These are phyloP conservation scores for Penicillium sp. DNA, from an alignment of 2,329 filamentous ascomycete species.

Conservation along the genomic window DNA sequence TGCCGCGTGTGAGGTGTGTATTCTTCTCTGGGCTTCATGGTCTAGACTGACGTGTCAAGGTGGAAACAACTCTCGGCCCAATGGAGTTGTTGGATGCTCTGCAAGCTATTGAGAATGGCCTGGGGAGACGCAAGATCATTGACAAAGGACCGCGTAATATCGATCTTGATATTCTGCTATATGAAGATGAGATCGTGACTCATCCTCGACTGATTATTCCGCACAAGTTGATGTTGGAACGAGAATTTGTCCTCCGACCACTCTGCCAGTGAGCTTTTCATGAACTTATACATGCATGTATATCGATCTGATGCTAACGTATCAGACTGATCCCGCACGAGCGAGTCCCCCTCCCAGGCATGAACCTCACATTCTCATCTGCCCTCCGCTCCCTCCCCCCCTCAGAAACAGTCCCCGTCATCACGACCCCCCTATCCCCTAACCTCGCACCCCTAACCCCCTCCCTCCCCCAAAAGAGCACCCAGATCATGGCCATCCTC, in stretches of 20 bases:
- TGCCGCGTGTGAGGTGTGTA: conserved; percentile 79
- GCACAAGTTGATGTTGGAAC: conserved; percentile 78
- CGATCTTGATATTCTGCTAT: conserved; percentile 87
- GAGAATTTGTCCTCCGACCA: conserved; percentile 89
- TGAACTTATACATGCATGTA: neutral
- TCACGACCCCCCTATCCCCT: conserved; percentile 37
- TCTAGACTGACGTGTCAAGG: conserved; percentile 46
- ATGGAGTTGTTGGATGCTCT: conserved; percentile 73
- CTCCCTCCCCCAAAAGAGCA: conserved; percentile 54
- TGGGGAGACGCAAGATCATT: conserved; percentile 78
- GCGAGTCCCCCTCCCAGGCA: conserved; percentile 26
- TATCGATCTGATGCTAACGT: conserved; percentile 8
- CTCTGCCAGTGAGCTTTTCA: conserved; percentile 54
- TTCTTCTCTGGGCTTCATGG: neutral
- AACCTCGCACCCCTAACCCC: conserved; percentile 55
- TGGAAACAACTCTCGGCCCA: conserved; percentile 74
- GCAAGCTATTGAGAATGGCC: conserved; percentile 73
- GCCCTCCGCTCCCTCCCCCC: conserved; percentile 32
- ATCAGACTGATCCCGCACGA: conserved; percentile 41
- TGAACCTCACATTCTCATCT: conserved; percentile 29
- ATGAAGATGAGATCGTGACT: conserved; percentile 62
- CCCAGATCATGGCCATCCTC: conserved; percentile 86
- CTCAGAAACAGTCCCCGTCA: conserved; percentile 32
- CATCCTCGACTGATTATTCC: conserved; percentile 77
- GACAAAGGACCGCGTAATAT: conserved; percentile 95